Percentiles rank a stretch among this genome's conserved stretches.
Conservation (phyloP, 2,329 filamentous ascomycete species). For the Exserohilum rostratum region DNA sequence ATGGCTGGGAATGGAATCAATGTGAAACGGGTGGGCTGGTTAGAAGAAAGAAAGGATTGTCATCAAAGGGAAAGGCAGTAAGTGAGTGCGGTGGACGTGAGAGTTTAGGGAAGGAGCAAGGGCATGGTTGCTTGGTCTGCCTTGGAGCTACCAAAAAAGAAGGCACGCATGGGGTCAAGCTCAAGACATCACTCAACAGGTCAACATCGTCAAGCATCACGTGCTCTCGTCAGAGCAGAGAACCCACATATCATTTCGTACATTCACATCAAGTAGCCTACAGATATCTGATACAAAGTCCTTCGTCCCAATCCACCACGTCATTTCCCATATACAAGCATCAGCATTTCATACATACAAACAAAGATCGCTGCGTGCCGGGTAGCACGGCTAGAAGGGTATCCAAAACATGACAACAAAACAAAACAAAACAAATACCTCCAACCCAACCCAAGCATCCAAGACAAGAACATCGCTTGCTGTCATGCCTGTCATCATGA, state of each 20-base stretch:
- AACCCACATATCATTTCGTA: slow-evolving; percentile 3
- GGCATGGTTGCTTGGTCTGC: no score
- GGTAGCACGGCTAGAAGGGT: slow-evolving; percentile 19
- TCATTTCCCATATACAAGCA: background rate
- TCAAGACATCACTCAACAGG: no score
- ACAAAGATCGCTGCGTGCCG: slow-evolving; percentile 5
- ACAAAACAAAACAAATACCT: slow-evolving; percentile 4
- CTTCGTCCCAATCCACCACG: background rate
- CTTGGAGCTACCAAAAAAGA: no score
- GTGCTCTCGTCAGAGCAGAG: no score
- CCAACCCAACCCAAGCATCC: background rate
- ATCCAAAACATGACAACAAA: slow-evolving; percentile 14
- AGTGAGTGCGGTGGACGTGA: no score
- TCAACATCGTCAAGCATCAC: no score
- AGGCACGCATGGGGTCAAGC: no score
- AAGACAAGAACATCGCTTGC: slow-evolving; percentile 13
- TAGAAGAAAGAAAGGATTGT: no score
- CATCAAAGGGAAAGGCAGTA: no score
- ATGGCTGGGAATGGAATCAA: no score
- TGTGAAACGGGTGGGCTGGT: no score
- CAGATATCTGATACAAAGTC: slow-evolving; percentile 9
- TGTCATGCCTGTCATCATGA: slow-evolving; percentile 1
- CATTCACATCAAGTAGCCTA: slow-evolving; percentile 11
- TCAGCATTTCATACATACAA: background rate
- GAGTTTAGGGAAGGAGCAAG: no score